These are phyloP conservation scores for Chlamydomonas reinhardtii DNA, from an alignment of 163 green algal genomes.

Conservation along the genomic window DNA sequence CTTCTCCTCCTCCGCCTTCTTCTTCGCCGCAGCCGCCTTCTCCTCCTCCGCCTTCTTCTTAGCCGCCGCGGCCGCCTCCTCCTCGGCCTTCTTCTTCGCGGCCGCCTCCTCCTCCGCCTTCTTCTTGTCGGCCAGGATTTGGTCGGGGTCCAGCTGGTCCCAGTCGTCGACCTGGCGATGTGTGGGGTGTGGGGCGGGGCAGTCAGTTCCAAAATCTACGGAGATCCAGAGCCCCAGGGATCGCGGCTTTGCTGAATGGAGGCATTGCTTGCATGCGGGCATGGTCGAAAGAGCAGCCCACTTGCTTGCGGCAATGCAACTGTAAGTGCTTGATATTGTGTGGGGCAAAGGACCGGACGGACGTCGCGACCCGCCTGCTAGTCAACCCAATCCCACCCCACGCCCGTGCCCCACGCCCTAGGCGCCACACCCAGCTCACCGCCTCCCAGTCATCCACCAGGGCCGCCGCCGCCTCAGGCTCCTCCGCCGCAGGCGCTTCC, in stretches of 20 bases:
- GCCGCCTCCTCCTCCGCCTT: constrained; percentile 47
- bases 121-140: constrained; percentile 31
- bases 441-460: constrained; percentile 46
- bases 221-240: too few relatives aligned
- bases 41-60: constrained; percentile 46
- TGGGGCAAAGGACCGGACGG: too few relatives aligned
- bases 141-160: constrained; percentile 37
- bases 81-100: constrained; percentile 33
- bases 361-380: too few relatives aligned
- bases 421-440: background rate
- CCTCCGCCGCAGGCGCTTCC: background rate
- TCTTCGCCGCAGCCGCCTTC: constrained; percentile 25
- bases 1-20: constrained; percentile 41
- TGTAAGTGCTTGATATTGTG: too few relatives aligned
- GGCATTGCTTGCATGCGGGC: too few relatives aligned
- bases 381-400: too few relatives aligned
- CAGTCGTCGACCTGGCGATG: constrained; percentile 37
- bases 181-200: background rate
- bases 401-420: too few relatives aligned
- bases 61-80: constrained; percentile 52
- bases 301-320: too few relatives aligned
- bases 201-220: too few relatives aligned
- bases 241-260: too few relatives aligned
- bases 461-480: constrained; percentile 5
- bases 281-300: too few relatives aligned